These are phyloP conservation scores for Phragmites australis DNA, from an alignment of 176 grass and related monocot species.

Conservation along the genomic window DNA sequence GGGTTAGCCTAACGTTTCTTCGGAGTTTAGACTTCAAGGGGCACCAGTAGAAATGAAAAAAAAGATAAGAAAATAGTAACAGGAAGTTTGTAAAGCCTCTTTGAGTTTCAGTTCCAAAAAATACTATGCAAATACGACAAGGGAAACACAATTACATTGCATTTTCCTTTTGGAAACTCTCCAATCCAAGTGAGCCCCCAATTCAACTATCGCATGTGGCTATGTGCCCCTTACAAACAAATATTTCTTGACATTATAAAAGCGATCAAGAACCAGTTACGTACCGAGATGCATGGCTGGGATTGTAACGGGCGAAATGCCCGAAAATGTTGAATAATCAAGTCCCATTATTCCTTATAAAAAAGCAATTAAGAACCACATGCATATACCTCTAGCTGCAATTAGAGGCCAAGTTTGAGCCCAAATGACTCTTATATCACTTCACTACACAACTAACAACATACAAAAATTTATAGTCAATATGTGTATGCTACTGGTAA, in stretches of 20 bases:
- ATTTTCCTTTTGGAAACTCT: neutral
- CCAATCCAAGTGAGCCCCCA: neutral
- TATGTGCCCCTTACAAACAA: neutral
- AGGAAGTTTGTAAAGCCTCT: neutral
- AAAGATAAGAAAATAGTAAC: neutral
- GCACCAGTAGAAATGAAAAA: neutral
- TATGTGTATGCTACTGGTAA: too few relatives aligned
- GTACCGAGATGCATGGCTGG: too few relatives aligned
- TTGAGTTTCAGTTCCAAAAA: neutral
- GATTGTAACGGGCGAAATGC: too few relatives aligned
- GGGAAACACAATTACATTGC: too few relatives aligned
- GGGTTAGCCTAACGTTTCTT: neutral
- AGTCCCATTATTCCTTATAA: too few relatives aligned
- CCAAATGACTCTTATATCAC: too few relatives aligned
- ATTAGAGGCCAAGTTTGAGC: too few relatives aligned
- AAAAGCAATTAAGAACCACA: too few relatives aligned
- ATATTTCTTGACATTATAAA: neutral
- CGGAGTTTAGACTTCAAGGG: neutral
- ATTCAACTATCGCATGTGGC: neutral
- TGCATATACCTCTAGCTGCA: too few relatives aligned
- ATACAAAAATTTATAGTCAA: too few relatives aligned
- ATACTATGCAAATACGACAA: neutral
- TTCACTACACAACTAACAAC: too few relatives aligned
- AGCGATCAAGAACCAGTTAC: neutral
- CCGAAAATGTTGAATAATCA: too few relatives aligned